phyloP scores from a whole-genome alignment of 305 asterid genomes.

The Fraxinus velutina region DNA sequence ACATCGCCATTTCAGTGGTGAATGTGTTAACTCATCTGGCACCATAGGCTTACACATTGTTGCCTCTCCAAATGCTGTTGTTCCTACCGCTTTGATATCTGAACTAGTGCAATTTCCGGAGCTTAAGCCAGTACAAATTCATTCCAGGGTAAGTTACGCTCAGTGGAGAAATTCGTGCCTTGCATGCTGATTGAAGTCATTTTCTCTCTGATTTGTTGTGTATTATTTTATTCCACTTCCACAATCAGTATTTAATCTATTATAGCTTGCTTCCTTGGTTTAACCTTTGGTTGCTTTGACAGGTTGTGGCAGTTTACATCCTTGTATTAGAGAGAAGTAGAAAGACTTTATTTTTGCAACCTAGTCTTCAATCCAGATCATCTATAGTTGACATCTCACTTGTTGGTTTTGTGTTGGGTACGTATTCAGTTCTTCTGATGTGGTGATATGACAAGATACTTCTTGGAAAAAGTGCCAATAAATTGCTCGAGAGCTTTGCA shows the following conservation, averaged over 20 bases:
- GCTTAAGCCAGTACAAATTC: slow-evolving; percentile 50
- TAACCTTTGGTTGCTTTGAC: slow-evolving; percentile 20
- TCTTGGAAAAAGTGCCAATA: not conserved
- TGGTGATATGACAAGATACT: not conserved
- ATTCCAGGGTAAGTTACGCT: slow-evolving; percentile 64
- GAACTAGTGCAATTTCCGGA: slow-evolving; percentile 44
- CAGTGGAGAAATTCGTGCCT: not conserved
- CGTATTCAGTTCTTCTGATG: slow-evolving; percentile 19
- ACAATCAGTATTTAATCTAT: not conserved
- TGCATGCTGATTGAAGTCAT: slow-evolving; percentile 4
- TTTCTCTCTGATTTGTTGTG: not conserved
- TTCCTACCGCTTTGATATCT: slow-evolving; percentile 46
- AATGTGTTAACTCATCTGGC: slow-evolving; percentile 27
- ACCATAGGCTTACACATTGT: slow-evolving; percentile 28
- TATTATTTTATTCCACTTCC: slow-evolving; percentile 6
- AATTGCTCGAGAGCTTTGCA: slow-evolving; percentile 1
- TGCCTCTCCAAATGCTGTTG: slow-evolving; percentile 33
- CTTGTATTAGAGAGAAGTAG: slow-evolving; percentile 53
- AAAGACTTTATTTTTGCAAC: slow-evolving; percentile 23
- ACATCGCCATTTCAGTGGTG: slow-evolving; percentile 29
- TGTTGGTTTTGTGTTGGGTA: slow-evolving; percentile 86
- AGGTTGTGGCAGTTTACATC: slow-evolving; percentile 66
- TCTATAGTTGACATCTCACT: slow-evolving; percentile 47
- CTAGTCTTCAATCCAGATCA: slow-evolving; percentile 31
- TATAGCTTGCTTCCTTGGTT: not conserved